Conservation (phyloP, 2,329 filamentous ascomycete species). For the Sporothrix brasiliensis region DNA sequence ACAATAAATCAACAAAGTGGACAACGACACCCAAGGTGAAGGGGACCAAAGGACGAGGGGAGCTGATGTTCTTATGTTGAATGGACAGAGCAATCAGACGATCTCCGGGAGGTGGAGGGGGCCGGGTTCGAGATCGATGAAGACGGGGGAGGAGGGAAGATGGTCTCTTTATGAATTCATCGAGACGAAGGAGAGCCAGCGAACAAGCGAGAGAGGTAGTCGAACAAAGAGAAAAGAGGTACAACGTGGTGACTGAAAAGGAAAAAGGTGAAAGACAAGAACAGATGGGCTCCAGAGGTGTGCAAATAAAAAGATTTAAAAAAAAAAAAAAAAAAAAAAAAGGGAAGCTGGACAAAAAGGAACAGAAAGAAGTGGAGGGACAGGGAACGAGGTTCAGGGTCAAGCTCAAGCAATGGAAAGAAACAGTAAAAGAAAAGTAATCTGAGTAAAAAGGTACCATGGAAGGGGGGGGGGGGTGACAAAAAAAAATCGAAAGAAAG, state of each 20-base stretch:
- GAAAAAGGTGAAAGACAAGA: conserved; percentile 25
- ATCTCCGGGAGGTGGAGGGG: conserved; percentile 31
- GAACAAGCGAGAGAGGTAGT: neutral
- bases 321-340: conserved; percentile 1
- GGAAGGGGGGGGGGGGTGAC: neutral
- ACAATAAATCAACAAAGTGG: neutral
- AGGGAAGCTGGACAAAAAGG: conserved; percentile 1
- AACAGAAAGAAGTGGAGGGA: conserved; percentile 4
- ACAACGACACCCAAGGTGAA: neutral
- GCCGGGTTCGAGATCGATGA: conserved; percentile 17
- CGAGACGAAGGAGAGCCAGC: conserved; percentile 11
- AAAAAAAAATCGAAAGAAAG: conserved; percentile 4
- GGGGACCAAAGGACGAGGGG: neutral
- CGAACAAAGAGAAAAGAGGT: neutral
- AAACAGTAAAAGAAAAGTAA: conserved; percentile 1
- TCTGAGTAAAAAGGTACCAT: neutral
- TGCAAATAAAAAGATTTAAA: neutral
- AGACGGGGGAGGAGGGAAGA: conserved; percentile 22
- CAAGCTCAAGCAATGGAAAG: neutral
- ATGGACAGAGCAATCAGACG: conserved; percentile 17
- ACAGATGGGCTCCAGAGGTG: neutral
- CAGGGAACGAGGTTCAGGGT: conserved; percentile 22
- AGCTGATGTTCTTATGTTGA: conserved; percentile 25
- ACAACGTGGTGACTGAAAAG: conserved; percentile 4
- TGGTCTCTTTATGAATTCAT: conserved; percentile 34